phyloP scores from a whole-genome alignment of 345 rosid species.

The Laguncularia racemosa region DNA sequence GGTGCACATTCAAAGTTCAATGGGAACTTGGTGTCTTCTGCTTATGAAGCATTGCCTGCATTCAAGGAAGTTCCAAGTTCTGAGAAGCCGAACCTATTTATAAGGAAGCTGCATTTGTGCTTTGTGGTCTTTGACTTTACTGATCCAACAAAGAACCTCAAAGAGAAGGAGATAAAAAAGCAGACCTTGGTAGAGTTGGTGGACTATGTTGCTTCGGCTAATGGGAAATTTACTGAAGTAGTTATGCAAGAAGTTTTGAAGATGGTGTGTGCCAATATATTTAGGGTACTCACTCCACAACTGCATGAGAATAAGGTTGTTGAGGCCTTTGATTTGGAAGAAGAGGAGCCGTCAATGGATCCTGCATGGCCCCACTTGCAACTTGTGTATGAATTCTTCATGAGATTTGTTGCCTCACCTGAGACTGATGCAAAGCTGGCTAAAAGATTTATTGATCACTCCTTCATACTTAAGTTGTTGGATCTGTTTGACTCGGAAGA shows the following conservation, averaged over 20 bases:
- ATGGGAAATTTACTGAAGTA: slow-evolving; percentile 12
- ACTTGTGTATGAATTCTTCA: slow-evolving; percentile 17
- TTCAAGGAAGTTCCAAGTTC: slow-evolving; percentile 17
- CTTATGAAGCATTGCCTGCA: slow-evolving; percentile 22
- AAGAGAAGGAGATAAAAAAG: slow-evolving; percentile 19
- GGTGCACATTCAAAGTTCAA: slow-evolving; percentile 8
- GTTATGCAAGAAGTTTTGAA: slow-evolving; percentile 16
- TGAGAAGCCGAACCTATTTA: slow-evolving; percentile 15
- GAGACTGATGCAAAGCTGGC: slow-evolving; percentile 17
- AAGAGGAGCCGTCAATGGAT: slow-evolving; percentile 20
- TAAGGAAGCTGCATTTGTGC: slow-evolving; percentile 15
- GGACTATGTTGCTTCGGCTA: slow-evolving; percentile 17
- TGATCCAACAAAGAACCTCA: slow-evolving; percentile 17
- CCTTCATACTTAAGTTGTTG: slow-evolving; percentile 17
- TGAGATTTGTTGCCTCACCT: slow-evolving; percentile 15
- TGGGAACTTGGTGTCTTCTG: slow-evolving; percentile 8
- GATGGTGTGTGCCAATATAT: slow-evolving; percentile 13
- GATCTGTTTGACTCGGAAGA: slow-evolving; percentile 20
- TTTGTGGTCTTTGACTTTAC: slow-evolving; percentile 10
- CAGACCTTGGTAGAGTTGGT: slow-evolving; percentile 18
- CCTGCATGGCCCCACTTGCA: slow-evolving; percentile 19
- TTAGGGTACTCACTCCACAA: slow-evolving; percentile 12
- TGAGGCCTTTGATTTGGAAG: slow-evolving; percentile 17
- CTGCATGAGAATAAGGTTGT: slow-evolving; percentile 12
- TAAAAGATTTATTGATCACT: slow-evolving; percentile 19